Conservation (phyloP, 768 basidiomycete species). For the Termitomyces sp. region DNA sequence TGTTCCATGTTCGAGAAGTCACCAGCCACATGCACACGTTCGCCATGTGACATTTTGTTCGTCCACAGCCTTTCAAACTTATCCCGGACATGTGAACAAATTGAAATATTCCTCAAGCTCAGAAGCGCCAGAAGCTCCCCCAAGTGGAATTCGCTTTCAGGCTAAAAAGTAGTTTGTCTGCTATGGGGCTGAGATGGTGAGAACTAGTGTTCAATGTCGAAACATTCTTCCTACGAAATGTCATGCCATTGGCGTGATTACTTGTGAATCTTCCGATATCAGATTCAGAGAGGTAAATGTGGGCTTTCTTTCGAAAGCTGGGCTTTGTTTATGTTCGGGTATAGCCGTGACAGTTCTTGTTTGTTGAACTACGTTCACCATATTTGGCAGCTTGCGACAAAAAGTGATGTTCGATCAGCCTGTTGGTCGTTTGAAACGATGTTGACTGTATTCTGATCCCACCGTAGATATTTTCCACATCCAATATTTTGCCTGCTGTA, state of each 20-base stretch:
- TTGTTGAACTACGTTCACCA: constrained; percentile 33
- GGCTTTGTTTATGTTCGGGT: constrained; percentile 1
- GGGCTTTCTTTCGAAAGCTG: background rate
- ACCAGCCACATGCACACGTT: background rate
- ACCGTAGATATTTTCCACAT: background rate
- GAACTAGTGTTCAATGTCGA: background rate
- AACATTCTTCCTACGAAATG: background rate
- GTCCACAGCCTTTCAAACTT: too few species aligned
- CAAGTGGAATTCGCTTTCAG: too few species aligned
- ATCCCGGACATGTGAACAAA: background rate
- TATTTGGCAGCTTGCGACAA: constrained; percentile 25
- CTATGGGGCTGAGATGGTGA: background rate
- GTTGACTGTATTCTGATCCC: background rate
- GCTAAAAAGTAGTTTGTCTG: background rate
- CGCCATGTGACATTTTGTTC: background rate
- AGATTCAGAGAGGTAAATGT: too few species aligned
- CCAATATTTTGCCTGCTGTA: background rate
- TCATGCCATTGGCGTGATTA: too few species aligned
- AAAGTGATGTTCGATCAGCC: background rate
- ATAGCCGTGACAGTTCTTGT: constrained; percentile 4
- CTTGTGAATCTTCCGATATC: background rate
- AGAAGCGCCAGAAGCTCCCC: background rate
- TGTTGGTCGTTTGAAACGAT: background rate
- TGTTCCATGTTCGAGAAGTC: background rate
- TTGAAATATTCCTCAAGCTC: background rate